Evolutionary conservation across 352 stramenopile species (phyloP).

Genomic region (Pythium insidiosum): DNA sequence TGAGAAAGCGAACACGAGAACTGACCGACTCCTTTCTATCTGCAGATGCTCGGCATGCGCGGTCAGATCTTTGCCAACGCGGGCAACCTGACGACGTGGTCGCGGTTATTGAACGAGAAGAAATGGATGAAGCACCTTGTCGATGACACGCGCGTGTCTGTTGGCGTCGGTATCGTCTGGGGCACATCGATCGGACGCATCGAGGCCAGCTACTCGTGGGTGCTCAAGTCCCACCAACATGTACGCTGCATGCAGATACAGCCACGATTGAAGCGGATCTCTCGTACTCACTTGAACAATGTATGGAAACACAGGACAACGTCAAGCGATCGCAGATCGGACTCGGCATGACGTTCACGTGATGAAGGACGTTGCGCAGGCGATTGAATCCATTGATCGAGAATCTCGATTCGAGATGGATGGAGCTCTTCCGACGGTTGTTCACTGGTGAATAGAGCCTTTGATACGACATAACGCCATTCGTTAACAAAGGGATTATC

Average conservation of each 20-base stretch:
- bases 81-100: slow-evolving; percentile 87
- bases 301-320: slow-evolving; percentile 82
- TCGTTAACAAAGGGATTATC: too few relatives aligned
- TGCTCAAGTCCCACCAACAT: slow-evolving; percentile 72
- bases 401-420: too few relatives aligned
- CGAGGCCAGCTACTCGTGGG: slow-evolving; percentile 90
- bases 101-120: slow-evolving; percentile 73
- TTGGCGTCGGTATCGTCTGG: slow-evolving; percentile 84
- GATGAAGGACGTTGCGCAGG: too few relatives aligned
- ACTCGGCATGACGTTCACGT: slow-evolving; percentile 80
- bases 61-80: slow-evolving; percentile 87
- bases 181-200: slow-evolving; percentile 80
- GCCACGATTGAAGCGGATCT: not conserved
- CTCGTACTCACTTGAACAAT: slow-evolving; percentile 1
- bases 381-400: too few relatives aligned
- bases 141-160: slow-evolving; percentile 79
- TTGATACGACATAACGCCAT: too few relatives aligned
- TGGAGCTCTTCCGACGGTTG: too few relatives aligned
- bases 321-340: slow-evolving; percentile 82
- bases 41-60: slow-evolving; percentile 73
- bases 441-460: too few relatives aligned
- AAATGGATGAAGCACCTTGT: slow-evolving; percentile 88
- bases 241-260: slow-evolving; percentile 26
- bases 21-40: not conserved
- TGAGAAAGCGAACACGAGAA: too few relatives aligned